Base-by-base conservation (phyloP, 192 early-diverging fungal genomes). In the Neocallimastix lanati region DNA sequence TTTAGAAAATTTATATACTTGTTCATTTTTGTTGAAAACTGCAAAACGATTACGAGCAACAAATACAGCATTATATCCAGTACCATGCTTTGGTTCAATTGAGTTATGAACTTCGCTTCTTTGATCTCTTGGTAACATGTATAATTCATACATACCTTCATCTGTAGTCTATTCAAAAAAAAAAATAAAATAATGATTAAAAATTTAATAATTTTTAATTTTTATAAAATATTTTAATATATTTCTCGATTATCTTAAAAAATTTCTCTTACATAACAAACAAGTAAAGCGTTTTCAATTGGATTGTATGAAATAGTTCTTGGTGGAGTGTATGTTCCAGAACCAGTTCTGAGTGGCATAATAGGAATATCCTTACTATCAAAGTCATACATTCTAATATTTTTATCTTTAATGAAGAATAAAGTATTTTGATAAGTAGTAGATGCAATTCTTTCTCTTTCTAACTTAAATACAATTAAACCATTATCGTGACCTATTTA, bases 21-120 rank as follows among this genome's bases (percentile, higher is more conserved):
- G 92, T 77, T 85, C 88, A 14, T 88, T 84, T 81, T 94, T 96
- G 83, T 98, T 96, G 50, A 98, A 86, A 11, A 98, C 96, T 21
- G 96, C 98, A 89, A 97, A 98, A 28, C 98, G 91, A 82, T 99
- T 99, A 81, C 98, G 93, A 28, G 95, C 95, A 78, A 96, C 94
- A 87, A 95, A 99, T 77, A 98, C 89, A 14, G 95, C 95, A 18
- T 94, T 88, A 28, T 90, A 85, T 0, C 95, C 96, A 3, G 85
- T 79, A 13, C 96, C 97, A 79, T 93, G 91, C 81, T 93, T 95
- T 29, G 88, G 87, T 76, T 96, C 88, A 0, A 82, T 83, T 9
- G 85, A 78, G 80, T 93, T 92, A 2, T 90, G 87, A 0, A 87
- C 83, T 29, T 93, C 93, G 7, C 86, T 90, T 30, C 83, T 83